These are phyloP conservation scores for Tolypocladium amazonense DNA, from an alignment of 2,329 filamentous ascomycete genomes.

Conservation along the genomic window DNA sequence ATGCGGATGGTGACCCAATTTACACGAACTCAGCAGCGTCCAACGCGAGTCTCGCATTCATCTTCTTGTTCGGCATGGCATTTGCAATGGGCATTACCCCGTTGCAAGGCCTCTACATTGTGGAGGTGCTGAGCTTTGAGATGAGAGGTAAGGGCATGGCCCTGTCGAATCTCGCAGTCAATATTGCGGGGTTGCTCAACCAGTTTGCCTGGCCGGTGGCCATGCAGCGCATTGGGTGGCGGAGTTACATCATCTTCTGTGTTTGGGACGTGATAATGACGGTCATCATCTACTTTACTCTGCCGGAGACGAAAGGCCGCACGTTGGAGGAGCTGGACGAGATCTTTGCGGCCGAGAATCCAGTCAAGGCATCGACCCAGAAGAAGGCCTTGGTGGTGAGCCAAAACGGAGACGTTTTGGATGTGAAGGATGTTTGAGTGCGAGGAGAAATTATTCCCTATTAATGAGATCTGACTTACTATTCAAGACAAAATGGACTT, in stretches of 20 bases:
- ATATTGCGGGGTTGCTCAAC: neutral
- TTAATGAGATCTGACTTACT: neutral
- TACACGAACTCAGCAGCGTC: neutral
- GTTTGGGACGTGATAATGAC: neutral
- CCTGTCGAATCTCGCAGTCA: neutral
- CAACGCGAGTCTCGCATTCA: neutral
- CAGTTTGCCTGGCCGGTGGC: neutral
- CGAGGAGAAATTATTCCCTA: neutral
- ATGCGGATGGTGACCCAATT: neutral
- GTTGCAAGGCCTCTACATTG: neutral
- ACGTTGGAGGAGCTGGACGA: neutral
- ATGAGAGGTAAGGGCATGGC: neutral
- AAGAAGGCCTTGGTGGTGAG: neutral
- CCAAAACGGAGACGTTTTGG: neutral
- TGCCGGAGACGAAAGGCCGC: neutral
- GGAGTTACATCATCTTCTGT: neutral
- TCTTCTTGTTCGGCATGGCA: neutral
- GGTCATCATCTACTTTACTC: neutral
- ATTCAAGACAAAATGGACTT: no score
- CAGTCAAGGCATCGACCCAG: neutral
- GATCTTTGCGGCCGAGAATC: neutral
- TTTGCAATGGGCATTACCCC: neutral
- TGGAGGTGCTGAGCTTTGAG: neutral
- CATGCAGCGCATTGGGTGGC: neutral
- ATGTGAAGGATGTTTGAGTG: neutral